phyloP scores from a whole-genome alignment of 2,329 filamentous ascomycete genomes.

The Arthrobotrys sinensis region DNA sequence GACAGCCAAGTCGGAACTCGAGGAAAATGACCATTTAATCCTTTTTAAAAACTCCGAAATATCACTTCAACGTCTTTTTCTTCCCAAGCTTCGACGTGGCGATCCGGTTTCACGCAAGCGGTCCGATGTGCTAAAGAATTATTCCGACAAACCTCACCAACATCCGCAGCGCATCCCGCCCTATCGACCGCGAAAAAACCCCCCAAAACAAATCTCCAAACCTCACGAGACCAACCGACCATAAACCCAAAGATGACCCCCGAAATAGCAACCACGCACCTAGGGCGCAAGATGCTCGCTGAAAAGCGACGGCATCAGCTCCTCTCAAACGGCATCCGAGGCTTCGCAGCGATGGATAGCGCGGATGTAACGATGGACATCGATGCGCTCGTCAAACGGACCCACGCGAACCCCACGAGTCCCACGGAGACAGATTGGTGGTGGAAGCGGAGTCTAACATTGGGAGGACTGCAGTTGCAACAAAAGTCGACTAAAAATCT shows the following conservation, averaged over 20 bases:
- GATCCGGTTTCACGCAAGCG: too few species aligned
- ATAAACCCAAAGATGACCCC: constrained; percentile 25
- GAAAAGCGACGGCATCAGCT: constrained; percentile 57
- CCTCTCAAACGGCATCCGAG: constrained; percentile 43
- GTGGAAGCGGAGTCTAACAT: constrained; percentile 49
- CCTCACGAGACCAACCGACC: background rate
- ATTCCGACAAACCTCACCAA: too few species aligned
- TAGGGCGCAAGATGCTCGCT: constrained; percentile 55
- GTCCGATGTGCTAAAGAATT: too few species aligned
- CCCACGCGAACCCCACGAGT: constrained; percentile 27
- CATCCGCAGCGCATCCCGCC: background rate
- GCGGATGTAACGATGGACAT: constrained; percentile 46
- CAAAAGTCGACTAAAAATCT: constrained; percentile 42
- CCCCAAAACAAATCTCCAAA: background rate
- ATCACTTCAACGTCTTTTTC: too few species aligned
- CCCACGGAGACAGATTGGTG: constrained; percentile 58
- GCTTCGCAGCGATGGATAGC: constrained; percentile 56
- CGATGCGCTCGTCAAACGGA: constrained; percentile 38
- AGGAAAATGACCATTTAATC: too few species aligned
- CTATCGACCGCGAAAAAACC: too few species aligned
- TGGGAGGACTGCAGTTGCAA: constrained; percentile 17
- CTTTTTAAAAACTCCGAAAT: too few species aligned
- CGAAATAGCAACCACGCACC: constrained; percentile 39
- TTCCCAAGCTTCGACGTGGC: too few species aligned
- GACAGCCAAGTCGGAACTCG: too few species aligned